A percentile compares a stretch with the other conserved stretches of the same genome.
These are phyloP conservation scores for Colletotrichum truncatum DNA, from an alignment of 2,329 filamentous ascomycete genomes.

Conservation along the genomic window DNA sequence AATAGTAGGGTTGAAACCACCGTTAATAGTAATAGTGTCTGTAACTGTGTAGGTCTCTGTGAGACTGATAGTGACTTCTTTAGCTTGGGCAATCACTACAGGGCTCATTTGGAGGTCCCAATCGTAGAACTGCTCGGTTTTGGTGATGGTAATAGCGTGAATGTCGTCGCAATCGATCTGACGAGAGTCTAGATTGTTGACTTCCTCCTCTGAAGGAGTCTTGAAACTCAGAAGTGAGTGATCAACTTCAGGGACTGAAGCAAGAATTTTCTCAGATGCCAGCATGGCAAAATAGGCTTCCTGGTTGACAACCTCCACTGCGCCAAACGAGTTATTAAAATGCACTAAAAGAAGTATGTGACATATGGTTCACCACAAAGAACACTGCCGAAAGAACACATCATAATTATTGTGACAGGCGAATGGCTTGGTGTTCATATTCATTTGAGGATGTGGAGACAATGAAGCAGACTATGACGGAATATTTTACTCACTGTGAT, in stretches of 20 bases:
- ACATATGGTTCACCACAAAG: no score
- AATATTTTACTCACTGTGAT: background rate
- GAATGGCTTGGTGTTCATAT: no score
- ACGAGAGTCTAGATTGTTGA: background rate
- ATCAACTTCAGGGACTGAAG: background rate
- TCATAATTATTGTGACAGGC: no score
- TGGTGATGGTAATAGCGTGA: background rate
- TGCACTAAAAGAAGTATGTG: no score
- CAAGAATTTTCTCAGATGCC: background rate
- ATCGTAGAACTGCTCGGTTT: background rate
- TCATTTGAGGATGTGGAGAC: no score
- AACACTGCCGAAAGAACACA: no score
- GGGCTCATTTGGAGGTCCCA: constrained; percentile 15
- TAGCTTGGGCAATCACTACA: background rate
- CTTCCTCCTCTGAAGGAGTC: background rate
- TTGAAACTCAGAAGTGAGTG: background rate
- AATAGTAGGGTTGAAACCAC: background rate
- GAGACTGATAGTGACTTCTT: background rate
- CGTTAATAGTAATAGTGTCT: background rate
- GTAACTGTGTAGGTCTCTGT: background rate
- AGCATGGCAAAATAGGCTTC: background rate
- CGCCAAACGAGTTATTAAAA: background rate
- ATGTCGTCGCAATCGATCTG: background rate
- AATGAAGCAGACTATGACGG: background rate
- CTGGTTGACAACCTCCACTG: constrained; percentile 4